A percentile compares a stretch with the other conserved stretches of the same genome.
Evolutionary conservation across 2,329 filamentous ascomycete species (phyloP).

Genomic region (Immersiporthe knoxdaviesiana): DNA sequence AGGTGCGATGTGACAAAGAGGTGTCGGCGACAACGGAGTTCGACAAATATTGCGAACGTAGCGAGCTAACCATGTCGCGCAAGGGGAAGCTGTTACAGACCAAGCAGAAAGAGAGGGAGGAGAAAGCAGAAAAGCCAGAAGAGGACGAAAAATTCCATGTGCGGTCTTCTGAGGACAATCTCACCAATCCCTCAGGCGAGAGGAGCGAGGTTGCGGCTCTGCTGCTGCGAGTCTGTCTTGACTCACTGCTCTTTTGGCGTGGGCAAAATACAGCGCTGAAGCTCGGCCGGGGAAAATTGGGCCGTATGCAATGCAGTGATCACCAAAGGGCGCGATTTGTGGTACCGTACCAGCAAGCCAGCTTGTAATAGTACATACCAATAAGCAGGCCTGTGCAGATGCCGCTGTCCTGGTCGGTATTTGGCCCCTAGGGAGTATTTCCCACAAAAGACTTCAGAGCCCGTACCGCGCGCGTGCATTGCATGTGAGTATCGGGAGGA

Average conservation of each 20-base stretch:
- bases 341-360: background rate
- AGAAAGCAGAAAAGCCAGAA: no score
- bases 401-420: background rate
- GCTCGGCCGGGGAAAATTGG: no score
- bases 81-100: constrained; percentile 8
- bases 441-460: background rate
- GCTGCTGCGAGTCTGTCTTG: background rate
- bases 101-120: background rate
- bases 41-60: constrained; percentile 5
- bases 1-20: constrained; percentile 10
- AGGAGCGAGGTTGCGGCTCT: background rate
- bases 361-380: no score
- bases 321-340: background rate
- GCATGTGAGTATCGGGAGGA: background rate
- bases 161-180: no score
- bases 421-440: background rate
- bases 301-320: no score
- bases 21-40: constrained; percentile 7
- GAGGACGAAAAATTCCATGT: background rate
- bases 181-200: no score
- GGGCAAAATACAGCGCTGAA: background rate
- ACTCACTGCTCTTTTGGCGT: no score
- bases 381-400: background rate
- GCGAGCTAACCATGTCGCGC: constrained; percentile 3
- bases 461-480: background rate